Base-by-base conservation (phyloP, 106 monocot genomes). In the Allium cepa region DNA sequence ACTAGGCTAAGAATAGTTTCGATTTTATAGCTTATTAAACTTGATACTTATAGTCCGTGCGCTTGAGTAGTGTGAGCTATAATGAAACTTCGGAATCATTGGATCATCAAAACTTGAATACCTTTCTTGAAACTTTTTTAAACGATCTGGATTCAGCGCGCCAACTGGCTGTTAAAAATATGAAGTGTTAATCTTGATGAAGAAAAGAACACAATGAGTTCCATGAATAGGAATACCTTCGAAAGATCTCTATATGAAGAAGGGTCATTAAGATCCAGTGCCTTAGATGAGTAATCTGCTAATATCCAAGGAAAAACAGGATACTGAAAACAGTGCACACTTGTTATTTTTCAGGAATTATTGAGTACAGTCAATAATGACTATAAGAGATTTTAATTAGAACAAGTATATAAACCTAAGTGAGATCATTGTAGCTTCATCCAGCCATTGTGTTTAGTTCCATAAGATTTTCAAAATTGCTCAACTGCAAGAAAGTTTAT, bases 391-490 rank as follows among this genome's bases (percentile, higher is more conserved):
- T 57, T 26, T n/a, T 9, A 57, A 11, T 50, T 13, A 50, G 55
- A 72, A 63, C 4, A 46, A 75, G 14, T 10, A 75, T 22, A 70
- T 15, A 47, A 8, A 97, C 96, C 92, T 97, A 92, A 17, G 96
- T 92, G 48, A 97, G 92, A 80, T 97, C 96, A 77, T 97, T 97
- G 78, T 97, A 97, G 81, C 88, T 89, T 61, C 96, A 86, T 26
- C 96, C 96, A 77, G 92, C 92, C 45, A 97, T 77, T 48, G 96
- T 97, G 66, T 92, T 97, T 5, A 97, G 84, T 75, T 92, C 92
- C 96, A 97, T 97, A 50, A 97, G 69, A 81, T 97, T 92, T 60
- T 97, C 92, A 92, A 97, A 97, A 82, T 97, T 97, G 82, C 89
- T 97, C 62, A 97, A 84, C 96, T 97, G 86, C 56, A 80, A 14